Evolutionary conservation across 306 rosid genomes (phyloP).

Genomic region (Ormosia semicastrata): DNA sequence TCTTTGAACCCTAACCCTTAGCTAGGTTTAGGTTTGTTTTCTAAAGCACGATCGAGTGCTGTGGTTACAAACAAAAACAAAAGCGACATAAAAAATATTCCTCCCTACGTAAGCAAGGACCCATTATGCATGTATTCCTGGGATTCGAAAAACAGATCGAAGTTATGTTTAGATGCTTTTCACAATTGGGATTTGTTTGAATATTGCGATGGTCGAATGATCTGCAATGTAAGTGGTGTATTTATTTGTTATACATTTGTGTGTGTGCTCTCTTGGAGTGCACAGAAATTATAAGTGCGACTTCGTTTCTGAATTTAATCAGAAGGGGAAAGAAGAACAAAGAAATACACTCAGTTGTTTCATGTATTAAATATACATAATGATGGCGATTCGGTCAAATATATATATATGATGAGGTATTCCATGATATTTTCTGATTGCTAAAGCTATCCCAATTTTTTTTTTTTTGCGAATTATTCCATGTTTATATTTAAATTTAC

Average conservation of each 20-base stretch:
- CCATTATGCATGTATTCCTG: constrained; percentile 21
- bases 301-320: not conserved
- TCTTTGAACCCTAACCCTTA: constrained; percentile 31
- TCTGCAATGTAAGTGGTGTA: not conserved
- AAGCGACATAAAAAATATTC: not conserved
- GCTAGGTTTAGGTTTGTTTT: constrained; percentile 40
- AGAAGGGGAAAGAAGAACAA: not conserved
- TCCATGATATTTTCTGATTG: no score
- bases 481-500: no score
- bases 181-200: not conserved
- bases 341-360: not conserved
- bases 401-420: no score
- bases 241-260: not conserved
- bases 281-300: not conserved
- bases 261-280: not conserved
- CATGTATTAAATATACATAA: no score
- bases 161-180: not conserved
- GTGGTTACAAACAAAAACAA: not conserved
- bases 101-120: not conserved
- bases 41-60: constrained; percentile 18
- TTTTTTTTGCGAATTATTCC: no score
- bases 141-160: not conserved
- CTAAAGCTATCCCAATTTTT: no score
- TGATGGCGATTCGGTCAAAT: no score
- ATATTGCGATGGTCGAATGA: not conserved